A percentile compares a stretch with the other conserved stretches of the same genome.
These are phyloP conservation scores for Begonia peltatifolia DNA, from an alignment of 306 rosid genomes.

Conservation along the genomic window DNA sequence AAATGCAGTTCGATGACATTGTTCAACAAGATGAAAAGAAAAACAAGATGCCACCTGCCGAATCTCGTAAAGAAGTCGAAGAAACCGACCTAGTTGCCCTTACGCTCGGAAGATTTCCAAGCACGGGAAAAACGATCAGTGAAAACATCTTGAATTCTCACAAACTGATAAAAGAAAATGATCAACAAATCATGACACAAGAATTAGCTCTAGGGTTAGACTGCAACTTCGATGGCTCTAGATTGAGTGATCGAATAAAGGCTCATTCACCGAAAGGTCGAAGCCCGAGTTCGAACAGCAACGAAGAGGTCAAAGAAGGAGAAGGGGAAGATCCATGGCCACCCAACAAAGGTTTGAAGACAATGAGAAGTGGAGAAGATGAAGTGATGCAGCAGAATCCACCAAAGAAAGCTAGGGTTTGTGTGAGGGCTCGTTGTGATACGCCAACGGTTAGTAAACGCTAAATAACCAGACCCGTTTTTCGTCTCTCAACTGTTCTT, in stretches of 20 bases:
- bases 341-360: conserved; percentile 27
- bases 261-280: conserved; percentile 11
- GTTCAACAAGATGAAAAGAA: conserved; percentile 26
- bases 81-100: conserved; percentile 62
- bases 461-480: too few species aligned
- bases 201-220: conserved; percentile 52
- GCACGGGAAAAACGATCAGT: conserved; percentile 21
- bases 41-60: conserved; percentile 1
- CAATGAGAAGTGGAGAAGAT: conserved; percentile 36
- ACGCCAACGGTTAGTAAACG: conserved; percentile 55
- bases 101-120: conserved; percentile 50
- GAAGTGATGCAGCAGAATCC: conserved; percentile 55
- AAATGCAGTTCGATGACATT: conserved; percentile 39
- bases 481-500: not conserved
- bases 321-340: conserved; percentile 37
- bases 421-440: conserved; percentile 74
- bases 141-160: conserved; percentile 3
- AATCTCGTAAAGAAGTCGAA: conserved; percentile 5
- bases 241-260: conserved; percentile 22
- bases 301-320: conserved; percentile 41
- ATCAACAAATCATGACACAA: conserved; percentile 17
- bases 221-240: conserved; percentile 37
- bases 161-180: conserved; percentile 7
- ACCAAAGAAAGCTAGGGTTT: conserved; percentile 73
- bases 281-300: conserved; percentile 26